These are phyloP conservation scores for Neopestalotiopsis sp. DNA, from an alignment of 2,329 filamentous ascomycete species.

Conservation along the genomic window DNA sequence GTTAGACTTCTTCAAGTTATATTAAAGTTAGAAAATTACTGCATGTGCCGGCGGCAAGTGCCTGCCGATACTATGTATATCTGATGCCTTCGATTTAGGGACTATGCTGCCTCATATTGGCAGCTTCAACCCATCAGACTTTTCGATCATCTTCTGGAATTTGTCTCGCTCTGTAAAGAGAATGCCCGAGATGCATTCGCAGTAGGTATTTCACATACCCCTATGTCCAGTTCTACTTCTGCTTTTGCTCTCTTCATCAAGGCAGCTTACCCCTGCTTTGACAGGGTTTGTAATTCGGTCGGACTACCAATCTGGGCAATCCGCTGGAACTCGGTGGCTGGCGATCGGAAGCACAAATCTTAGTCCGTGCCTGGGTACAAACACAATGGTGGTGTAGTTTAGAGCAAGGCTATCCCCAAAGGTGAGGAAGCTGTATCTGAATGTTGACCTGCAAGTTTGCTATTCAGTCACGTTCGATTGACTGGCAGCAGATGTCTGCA, in stretches of 20 bases:
- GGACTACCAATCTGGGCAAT: constrained; percentile 12
- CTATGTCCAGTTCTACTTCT: background rate
- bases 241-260: background rate
- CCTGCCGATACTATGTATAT: background rate
- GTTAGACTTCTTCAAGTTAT: background rate
- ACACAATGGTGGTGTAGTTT: background rate
- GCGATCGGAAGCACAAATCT: constrained; percentile 1
- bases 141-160: too few relatives aligned
- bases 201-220: background rate
- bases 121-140: background rate
- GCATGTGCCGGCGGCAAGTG: constrained; percentile 11
- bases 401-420: background rate
- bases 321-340: constrained; percentile 13
- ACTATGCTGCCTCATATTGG: background rate
- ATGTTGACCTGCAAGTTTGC: too few relatives aligned
- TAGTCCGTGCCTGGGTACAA: background rate
- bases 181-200: background rate
- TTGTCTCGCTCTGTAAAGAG: too few relatives aligned
- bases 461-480: too few relatives aligned
- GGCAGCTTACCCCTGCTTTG: background rate
- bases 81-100: background rate
- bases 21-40: background rate
- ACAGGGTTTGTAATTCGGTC: background rate
- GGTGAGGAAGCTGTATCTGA: background rate
- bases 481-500: too few relatives aligned